Conservation (phyloP, 441 rosid species). For the Pelargonium fulgidum region DNA sequence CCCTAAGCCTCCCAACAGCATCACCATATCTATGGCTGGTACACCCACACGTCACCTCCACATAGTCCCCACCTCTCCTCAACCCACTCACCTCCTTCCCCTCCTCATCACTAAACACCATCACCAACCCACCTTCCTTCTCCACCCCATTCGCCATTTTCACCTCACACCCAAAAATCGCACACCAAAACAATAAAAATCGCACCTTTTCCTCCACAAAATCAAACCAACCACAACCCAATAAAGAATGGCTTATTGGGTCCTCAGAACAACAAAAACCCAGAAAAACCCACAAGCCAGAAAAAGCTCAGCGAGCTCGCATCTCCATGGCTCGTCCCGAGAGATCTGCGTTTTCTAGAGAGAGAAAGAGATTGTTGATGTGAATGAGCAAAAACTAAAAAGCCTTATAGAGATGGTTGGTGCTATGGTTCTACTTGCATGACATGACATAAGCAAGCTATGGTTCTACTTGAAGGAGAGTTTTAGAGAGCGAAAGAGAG, state of each 20-base stretch:
- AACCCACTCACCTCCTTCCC: slow-evolving; percentile 75
- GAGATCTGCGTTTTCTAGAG: slow-evolving; percentile 58
- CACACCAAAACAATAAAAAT: slow-evolving; percentile 19
- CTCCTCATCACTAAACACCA: slow-evolving; percentile 80
- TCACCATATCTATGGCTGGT: slow-evolving; percentile 97
- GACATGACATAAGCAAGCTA: slow-evolving; percentile 54
- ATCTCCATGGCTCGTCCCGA: slow-evolving; percentile 34
- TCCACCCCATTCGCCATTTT: slow-evolving; percentile 49
- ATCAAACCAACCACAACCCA: too few species aligned
- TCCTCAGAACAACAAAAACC: slow-evolving; percentile 14
- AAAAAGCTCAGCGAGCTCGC: slow-evolving; percentile 40
- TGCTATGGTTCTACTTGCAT: slow-evolving; percentile 38
- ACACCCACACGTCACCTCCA: slow-evolving; percentile 97
- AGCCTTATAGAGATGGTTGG: slow-evolving; percentile 27
- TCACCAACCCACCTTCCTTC: slow-evolving; percentile 52
- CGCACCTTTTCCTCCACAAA: slow-evolving; percentile 14
- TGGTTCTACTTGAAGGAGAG: slow-evolving; percentile 28
- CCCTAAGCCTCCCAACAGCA: slow-evolving; percentile 99
- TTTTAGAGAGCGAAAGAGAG: slow-evolving; percentile 7
- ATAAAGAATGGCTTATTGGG: too few species aligned
- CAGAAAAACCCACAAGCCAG: slow-evolving; percentile 26
- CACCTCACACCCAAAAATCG: neutral
- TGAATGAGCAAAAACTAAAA: slow-evolving; percentile 41
- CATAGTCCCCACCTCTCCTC: slow-evolving; percentile 54
- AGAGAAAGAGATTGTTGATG: slow-evolving; percentile 22